Conservation (phyloP, 805 yeast species). For the Pichia nakasei region DNA sequence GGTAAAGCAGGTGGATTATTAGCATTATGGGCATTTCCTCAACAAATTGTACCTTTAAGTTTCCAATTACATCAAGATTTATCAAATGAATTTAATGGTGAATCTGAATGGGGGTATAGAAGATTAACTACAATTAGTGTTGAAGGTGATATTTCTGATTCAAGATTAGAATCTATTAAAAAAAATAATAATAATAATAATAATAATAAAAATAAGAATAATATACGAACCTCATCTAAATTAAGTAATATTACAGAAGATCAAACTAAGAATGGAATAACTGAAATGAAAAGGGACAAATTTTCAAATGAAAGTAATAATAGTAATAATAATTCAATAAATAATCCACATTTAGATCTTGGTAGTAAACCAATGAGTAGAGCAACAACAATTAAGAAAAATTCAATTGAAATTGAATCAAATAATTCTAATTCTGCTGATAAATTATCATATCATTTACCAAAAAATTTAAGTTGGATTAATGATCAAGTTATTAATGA, state of each 20-base stretch:
- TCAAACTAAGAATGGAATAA: not conserved
- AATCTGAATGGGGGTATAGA: slow-evolving; percentile 85
- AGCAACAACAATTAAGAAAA: slow-evolving; percentile 27
- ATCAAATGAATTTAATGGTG: slow-evolving; percentile 75
- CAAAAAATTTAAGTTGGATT: slow-evolving; percentile 72
- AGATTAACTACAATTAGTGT: slow-evolving; percentile 76
- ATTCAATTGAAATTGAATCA: slow-evolving; percentile 27
- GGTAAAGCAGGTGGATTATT: slow-evolving; percentile 96
- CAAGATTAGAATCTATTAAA: slow-evolving; percentile 7
- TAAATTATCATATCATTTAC: slow-evolving; percentile 29
- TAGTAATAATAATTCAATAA: not conserved
- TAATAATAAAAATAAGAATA: not conserved
- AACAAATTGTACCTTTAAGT: slow-evolving; percentile 82
- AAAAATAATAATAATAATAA: slow-evolving; percentile 1
- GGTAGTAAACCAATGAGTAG: slow-evolving; percentile 19
- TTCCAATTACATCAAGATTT: slow-evolving; percentile 80
- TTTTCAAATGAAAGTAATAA: not conserved
- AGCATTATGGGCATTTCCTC: slow-evolving; percentile 96
- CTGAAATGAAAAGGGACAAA: slow-evolving; percentile 1
- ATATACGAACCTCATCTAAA: not conserved
- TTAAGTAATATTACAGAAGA: not conserved
- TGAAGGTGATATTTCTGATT: slow-evolving; percentile 62
- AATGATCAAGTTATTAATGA: slow-evolving; percentile 50
- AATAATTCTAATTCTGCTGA: slow-evolving; percentile 10
- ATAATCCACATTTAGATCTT: slow-evolving; percentile 1